Evolutionary conservation across 805 yeast genomes (phyloP), one percentile per base, ranked within the genome.

Genomic region (Zygoascus bituminiphila): DNA sequence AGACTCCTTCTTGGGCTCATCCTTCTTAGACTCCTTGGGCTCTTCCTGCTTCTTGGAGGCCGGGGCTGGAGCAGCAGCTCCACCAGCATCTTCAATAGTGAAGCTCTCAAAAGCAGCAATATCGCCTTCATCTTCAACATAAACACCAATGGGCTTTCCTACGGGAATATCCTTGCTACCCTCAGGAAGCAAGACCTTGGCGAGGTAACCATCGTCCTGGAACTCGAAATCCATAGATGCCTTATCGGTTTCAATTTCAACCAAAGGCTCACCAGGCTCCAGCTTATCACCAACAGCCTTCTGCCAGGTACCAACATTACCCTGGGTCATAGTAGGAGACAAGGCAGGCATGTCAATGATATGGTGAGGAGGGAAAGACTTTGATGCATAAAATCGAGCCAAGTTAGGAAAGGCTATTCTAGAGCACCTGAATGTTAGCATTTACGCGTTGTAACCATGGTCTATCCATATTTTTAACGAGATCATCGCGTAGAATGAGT

Each of bases 321-420:
- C 98, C 64, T 86, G 91, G 53, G 96, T 85, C 99, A 93, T 93
- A 47, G 99, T 93, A 56, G 99, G 98, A n/a, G 98, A 91, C 61
- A 93, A 74, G 8, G 99, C 98, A 44, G 98, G 99, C 98, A 93
- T 93, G 66, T 82, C 83, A 60, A 93, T 88, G 62, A 93, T 81
- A 52, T 84, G 79, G 70, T 93, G 97, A 19, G 80, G 68, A 31
- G 96, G 96, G 70, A 78, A 86, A 21, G 76, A 60, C 58, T 66
- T 68, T 47, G 70, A 62, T 42, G 70, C 69, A 49, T 64, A 66
- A 42, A 65, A 58, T 31, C 70, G 61, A 37, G 59, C 60, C 46
- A 57, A 55, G 38, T 45, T 38, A 20, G 41, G 39, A 14, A 44
- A 17, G 8, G 41, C 41, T n/a, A 44, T 10, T 44, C 46, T 24